Percentiles rank a stretch among this genome's conserved stretches.
phyloP scores from a whole-genome alignment of 164 flowering plant genomes.

The Hamamelis virginiana region DNA sequence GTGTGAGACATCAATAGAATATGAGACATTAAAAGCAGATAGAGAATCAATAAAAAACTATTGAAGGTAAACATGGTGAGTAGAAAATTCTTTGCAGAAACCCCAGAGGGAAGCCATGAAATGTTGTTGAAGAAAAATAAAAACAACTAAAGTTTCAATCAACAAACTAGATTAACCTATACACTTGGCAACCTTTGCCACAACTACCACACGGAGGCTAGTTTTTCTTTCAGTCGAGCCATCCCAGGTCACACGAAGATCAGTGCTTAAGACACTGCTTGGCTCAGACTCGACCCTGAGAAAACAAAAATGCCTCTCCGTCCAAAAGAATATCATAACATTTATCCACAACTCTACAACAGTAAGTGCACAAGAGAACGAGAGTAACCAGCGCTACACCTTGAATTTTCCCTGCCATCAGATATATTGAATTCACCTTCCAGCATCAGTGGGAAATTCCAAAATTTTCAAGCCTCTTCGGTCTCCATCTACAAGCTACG shows the following conservation, averaged over 20 bases:
- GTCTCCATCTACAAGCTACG: too few species aligned
- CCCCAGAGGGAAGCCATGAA: not conserved
- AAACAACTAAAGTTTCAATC: not conserved
- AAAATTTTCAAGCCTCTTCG: too few species aligned
- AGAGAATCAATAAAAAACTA: too few species aligned
- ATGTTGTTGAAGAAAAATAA: not conserved
- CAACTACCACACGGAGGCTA: not conserved
- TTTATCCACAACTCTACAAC: not conserved
- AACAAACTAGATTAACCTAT: not conserved
- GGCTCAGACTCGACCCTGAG: not conserved
- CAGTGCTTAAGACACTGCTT: too few species aligned
- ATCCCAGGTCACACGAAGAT: not conserved
- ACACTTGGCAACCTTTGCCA: conserved; percentile 2
- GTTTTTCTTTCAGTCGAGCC: not conserved
- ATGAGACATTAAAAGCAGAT: too few species aligned
- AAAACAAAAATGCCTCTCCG: not conserved
- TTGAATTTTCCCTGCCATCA: not conserved
- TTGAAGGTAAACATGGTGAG: too few species aligned
- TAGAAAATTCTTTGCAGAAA: not conserved
- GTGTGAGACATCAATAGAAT: too few species aligned
- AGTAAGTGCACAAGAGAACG: not conserved
- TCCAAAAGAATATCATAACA: not conserved
- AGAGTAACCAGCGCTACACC: not conserved
- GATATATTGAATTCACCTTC: too few species aligned
- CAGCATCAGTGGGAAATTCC: too few species aligned